phyloP scores from a whole-genome alignment of 2,329 filamentous ascomycete genomes.

The Aspergillus niger region DNA sequence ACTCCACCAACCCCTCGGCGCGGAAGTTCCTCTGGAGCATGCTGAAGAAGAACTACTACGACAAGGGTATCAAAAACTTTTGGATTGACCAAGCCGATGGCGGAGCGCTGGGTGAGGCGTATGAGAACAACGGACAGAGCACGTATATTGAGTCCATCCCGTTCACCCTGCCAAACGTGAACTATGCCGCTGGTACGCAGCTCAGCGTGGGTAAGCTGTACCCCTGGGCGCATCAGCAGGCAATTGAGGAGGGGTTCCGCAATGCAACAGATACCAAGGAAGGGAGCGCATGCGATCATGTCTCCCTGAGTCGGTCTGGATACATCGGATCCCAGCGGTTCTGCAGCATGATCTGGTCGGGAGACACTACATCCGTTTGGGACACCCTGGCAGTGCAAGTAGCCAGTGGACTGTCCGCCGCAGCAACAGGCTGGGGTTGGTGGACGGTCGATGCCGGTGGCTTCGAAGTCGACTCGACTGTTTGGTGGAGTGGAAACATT shows the following conservation, averaged over 20 bases:
- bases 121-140: constrained; percentile 54
- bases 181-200: constrained; percentile 64
- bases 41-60: constrained; percentile 59
- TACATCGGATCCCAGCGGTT: constrained; percentile 61
- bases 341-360: constrained; percentile 62
- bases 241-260: constrained; percentile 60
- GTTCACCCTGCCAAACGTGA: constrained; percentile 28
- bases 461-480: constrained; percentile 55
- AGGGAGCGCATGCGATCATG: constrained; percentile 31
- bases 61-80: constrained; percentile 62
- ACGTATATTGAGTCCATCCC: constrained; percentile 41
- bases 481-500: constrained; percentile 54
- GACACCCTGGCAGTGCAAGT: constrained; percentile 58
- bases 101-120: constrained; percentile 36
- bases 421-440: constrained; percentile 62
- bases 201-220: constrained; percentile 62
- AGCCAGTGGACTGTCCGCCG: constrained; percentile 63
- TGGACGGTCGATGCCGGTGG: constrained; percentile 70
- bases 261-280: constrained; percentile 54
- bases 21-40: constrained; percentile 60
- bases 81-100: constrained; percentile 68
- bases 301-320: constrained; percentile 58
- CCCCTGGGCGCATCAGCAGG: constrained; percentile 57
- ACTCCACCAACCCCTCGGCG: constrained; percentile 59
- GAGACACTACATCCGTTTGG: constrained; percentile 65